Base-by-base conservation (phyloP, 352 stramenopile species). In the Phytophthora megakarya region DNA sequence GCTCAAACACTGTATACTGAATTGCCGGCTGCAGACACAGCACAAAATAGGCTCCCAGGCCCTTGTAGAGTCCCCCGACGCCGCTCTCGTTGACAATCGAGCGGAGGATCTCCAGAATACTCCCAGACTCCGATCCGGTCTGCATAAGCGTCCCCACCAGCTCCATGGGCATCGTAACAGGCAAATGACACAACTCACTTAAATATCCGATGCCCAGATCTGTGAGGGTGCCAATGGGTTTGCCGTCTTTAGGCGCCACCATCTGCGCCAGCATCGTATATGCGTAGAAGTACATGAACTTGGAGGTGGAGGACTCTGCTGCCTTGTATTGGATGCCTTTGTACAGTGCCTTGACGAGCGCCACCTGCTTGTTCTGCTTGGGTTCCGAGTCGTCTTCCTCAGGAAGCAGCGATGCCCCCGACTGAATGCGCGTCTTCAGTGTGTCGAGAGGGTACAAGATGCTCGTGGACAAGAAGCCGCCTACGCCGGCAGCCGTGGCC, bases 11-110 rank as follows among this genome's bases (percentile, higher is more conserved):
- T 13, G 96, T 98, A 72, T 98, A 99, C 66, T 98, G 96, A 65
- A 99, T 98, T 13, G 97, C 96, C 11, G 97, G 97, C 80, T 99
- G 98, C 47, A 99, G 74, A 71, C 96, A 99, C 18, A 99, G 82
- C 38, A 99, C 89, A 57, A 95, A 95, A 70, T 97, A 98, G 6
- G 95, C 88, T n/a, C 84, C 75, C 35, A 97, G 83, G 16, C 88
- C 88, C 54, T 94, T 94, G 80, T 97, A 97, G 50, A 97, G 91
- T 21, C 84, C 87, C 0, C 55, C 66, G 12, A 81, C 38, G 19
- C 84, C 82, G 65, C 74, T 90, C 38, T 95, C 81, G 37, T 84
- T 78, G n/a, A 89, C 66, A 59, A 93, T 84, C 5, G 54, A 68
- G 38, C 80, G 69, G 18, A 92, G 64, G 13, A 95, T 87, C 57